Percentiles rank a stretch among this genome's conserved stretches.
Conservation (phyloP, 2,329 filamentous ascomycete species). For the Fusarium ambrosium region DNA sequence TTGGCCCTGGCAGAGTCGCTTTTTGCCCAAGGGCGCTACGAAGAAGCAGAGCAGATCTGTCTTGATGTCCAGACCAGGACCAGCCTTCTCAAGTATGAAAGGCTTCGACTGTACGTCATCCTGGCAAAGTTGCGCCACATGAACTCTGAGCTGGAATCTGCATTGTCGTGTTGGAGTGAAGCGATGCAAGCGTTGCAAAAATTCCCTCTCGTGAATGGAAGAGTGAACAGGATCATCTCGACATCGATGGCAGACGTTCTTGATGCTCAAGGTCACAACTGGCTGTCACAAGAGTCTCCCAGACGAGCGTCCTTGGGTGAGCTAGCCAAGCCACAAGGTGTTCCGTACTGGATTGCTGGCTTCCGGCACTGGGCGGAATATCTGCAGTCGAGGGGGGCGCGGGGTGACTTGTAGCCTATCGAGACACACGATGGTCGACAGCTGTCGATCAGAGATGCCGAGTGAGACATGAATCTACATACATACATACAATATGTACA, state of each 20-base stretch:
- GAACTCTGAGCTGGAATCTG: slow-evolving; percentile 32
- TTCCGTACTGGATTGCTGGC: slow-evolving; percentile 39
- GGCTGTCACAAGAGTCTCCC: slow-evolving; percentile 38
- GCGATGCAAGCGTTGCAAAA: slow-evolving; percentile 40
- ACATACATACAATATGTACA: neutral
- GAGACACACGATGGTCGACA: neutral
- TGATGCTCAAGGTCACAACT: slow-evolving; percentile 39
- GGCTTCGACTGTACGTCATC: slow-evolving; percentile 32
- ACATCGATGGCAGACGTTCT: slow-evolving; percentile 38
- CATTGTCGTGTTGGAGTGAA: slow-evolving; percentile 38
- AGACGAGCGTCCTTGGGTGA: slow-evolving; percentile 33
- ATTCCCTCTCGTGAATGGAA: slow-evolving; percentile 34
- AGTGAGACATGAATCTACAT: slow-evolving; percentile 6
- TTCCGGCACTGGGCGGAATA: slow-evolving; percentile 38
- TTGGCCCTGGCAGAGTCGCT: slow-evolving; percentile 38
- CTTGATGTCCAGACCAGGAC: slow-evolving; percentile 22
- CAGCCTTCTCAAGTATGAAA: slow-evolving; percentile 40
- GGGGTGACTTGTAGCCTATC: slow-evolving; percentile 15
- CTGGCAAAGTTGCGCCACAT: slow-evolving; percentile 38
- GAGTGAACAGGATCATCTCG: slow-evolving; percentile 36
- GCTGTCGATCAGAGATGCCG: neutral
- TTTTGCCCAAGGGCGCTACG: slow-evolving; percentile 35
- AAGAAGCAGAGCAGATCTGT: slow-evolving; percentile 35
- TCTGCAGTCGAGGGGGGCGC: slow-evolving; percentile 28
- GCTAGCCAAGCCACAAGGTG: slow-evolving; percentile 37